Conservation (phyloP, 805 yeast species). For the Candida multigemmis region DNA sequence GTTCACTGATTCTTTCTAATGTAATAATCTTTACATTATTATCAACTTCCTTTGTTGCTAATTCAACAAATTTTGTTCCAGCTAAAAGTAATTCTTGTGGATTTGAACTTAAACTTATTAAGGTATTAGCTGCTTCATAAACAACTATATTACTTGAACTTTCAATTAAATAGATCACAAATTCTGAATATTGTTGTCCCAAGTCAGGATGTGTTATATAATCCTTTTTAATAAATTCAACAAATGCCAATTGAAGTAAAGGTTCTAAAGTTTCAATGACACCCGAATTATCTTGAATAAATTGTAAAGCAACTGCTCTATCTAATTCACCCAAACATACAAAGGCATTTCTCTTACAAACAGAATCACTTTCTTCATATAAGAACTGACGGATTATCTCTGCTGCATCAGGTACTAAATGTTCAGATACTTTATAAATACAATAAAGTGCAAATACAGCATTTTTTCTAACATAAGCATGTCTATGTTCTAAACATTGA, state of each 20-base stretch:
- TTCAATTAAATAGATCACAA: conserved; percentile 67
- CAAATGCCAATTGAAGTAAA: conserved; percentile 76
- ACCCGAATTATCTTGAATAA: conserved; percentile 61
- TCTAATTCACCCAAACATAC: conserved; percentile 75
- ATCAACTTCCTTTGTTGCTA: conserved; percentile 90
- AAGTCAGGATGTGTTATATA: conserved; percentile 55
- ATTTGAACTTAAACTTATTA: conserved; percentile 52
- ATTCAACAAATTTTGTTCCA: conserved; percentile 77
- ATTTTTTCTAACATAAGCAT: conserved; percentile 95
- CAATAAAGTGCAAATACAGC: conserved; percentile 88
- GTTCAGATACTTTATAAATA: conserved; percentile 74
- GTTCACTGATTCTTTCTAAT: conserved; percentile 72
- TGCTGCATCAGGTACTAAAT: conserved; percentile 92
- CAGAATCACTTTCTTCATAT: conserved; percentile 79
- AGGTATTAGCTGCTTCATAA: conserved; percentile 86
- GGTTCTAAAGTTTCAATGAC: conserved; percentile 65
- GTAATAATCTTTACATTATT: conserved; percentile 91
- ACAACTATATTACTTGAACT: conserved; percentile 63
- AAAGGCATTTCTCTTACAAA: conserved; percentile 93
- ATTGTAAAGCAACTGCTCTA: conserved; percentile 77
- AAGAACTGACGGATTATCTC: conserved; percentile 69
- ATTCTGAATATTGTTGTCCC: conserved; percentile 59
- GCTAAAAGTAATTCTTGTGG: conserved; percentile 67
- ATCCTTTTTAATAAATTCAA: conserved; percentile 86
- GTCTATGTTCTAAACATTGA: conserved; percentile 88